Conservation (phyloP, 345 rosid species). For the Pistacia vera region DNA sequence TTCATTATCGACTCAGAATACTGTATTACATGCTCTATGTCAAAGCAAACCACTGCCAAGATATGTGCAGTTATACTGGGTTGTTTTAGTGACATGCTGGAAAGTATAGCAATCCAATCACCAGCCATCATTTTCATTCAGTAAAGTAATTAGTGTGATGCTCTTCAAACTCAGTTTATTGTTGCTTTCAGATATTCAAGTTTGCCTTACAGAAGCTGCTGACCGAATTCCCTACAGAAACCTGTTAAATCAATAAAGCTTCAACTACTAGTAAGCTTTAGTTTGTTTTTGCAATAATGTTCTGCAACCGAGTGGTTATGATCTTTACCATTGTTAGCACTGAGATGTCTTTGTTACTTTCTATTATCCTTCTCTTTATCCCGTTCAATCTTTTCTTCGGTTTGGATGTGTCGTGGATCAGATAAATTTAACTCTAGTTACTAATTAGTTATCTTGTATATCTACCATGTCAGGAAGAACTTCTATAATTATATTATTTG, state of each 20-base stretch:
- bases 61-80: constrained; percentile 7
- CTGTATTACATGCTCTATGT: neutral
- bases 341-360: neutral
- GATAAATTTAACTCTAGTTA: neutral
- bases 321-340: neutral
- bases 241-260: neutral
- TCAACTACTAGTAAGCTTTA: neutral
- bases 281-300: neutral
- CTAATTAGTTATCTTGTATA: neutral
- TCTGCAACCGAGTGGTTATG: neutral
- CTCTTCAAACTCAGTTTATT: neutral
- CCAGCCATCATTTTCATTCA: neutral
- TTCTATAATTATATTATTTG: neutral
- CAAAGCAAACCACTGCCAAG: constrained; percentile 1
- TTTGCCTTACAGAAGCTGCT: constrained; percentile 5
- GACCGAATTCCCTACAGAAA: neutral
- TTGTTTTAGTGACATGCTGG: constrained; percentile 12
- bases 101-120: constrained; percentile 15
- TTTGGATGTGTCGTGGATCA: neutral
- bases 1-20: neutral
- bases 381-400: neutral
- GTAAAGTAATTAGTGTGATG: neutral
- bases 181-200: neutral
- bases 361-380: neutral
- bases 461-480: neutral